Conservation (phyloP, 306 rosid species). For the Adenanthera pavonina region DNA sequence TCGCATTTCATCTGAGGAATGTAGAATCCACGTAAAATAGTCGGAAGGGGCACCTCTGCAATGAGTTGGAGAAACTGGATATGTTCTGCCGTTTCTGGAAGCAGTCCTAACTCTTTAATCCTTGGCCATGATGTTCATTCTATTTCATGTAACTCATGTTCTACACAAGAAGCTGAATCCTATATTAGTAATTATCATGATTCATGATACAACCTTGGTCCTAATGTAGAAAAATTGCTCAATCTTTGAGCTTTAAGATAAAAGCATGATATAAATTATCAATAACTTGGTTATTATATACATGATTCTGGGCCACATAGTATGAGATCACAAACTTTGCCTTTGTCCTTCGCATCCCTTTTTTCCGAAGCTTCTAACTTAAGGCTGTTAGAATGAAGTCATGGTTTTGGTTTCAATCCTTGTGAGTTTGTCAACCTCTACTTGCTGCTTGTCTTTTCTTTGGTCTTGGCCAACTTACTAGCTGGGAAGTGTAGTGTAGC, state of each 20-base stretch:
- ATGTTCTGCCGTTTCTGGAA: background rate
- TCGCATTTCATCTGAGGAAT: background rate
- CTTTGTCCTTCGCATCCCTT: conserved; percentile 19
- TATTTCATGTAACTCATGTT: background rate
- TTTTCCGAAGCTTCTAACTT: conserved; percentile 12
- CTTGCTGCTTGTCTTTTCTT: conserved; percentile 39
- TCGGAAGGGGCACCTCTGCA: background rate
- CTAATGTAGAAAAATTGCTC: conserved; percentile 29
- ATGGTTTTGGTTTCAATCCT: conserved; percentile 27
- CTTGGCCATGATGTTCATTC: conserved; percentile 5
- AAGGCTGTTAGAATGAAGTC: conserved; percentile 33
- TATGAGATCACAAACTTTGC: conserved; percentile 21
- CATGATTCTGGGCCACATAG: conserved; percentile 23
- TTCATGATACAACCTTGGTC: conserved; percentile 21
- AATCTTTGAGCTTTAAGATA: conserved; percentile 23
- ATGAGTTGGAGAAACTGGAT: background rate
- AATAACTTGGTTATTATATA: conserved; percentile 26
- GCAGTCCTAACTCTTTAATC: background rate
- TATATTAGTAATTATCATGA: conserved; percentile 7
- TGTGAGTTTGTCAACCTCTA: conserved; percentile 19
- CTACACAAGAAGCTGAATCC: conserved; percentile 8
- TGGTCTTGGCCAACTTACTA: conserved; percentile 63
- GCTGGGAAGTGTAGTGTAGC: conserved; percentile 81
- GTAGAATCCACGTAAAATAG: background rate
- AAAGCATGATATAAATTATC: conserved; percentile 20